A percentile compares a stretch with the other conserved stretches of the same genome.
Evolutionary conservation across 2,329 filamentous ascomycete genomes (phyloP).

Genomic region (Aspergillus unguis): DNA sequence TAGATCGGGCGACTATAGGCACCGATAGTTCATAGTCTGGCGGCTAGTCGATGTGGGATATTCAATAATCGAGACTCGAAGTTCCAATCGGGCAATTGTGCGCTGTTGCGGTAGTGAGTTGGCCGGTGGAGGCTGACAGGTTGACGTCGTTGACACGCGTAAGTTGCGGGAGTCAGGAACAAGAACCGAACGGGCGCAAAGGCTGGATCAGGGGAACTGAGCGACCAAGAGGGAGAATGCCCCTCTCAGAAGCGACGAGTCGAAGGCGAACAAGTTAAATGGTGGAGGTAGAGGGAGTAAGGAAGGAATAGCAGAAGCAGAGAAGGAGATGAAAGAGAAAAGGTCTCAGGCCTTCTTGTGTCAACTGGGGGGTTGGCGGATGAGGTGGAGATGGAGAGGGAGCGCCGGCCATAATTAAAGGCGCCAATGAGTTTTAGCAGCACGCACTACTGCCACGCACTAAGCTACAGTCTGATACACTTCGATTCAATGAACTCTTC

Average conservation of each 20-base stretch:
- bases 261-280: not conserved
- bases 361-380: constrained; percentile 9
- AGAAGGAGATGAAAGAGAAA: constrained; percentile 8
- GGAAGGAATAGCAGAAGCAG: constrained; percentile 2
- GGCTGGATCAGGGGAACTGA: constrained; percentile 14
- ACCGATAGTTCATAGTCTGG: constrained; percentile 25
- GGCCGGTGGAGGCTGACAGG: constrained; percentile 10
- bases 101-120: constrained; percentile 4
- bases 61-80: constrained; percentile 13
- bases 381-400: constrained; percentile 2
- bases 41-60: constrained; percentile 13
- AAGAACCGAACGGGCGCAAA: constrained; percentile 3
- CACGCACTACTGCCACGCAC: constrained; percentile 7
- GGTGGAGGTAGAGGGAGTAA: not conserved
- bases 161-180: constrained; percentile 16
- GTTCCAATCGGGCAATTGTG: constrained; percentile 11
- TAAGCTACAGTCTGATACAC: not conserved
- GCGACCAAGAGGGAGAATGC: constrained; percentile 6
- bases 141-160: constrained; percentile 21
- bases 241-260: constrained; percentile 3
- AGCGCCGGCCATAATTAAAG: constrained; percentile 5
- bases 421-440: constrained; percentile 4
- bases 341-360: constrained; percentile 2
- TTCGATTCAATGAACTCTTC: too few relatives aligned
- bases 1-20: constrained; percentile 11